Conservation (phyloP, 192 early-diverging fungal genomes). For the Gryganskiella cystojenkinii region DNA sequence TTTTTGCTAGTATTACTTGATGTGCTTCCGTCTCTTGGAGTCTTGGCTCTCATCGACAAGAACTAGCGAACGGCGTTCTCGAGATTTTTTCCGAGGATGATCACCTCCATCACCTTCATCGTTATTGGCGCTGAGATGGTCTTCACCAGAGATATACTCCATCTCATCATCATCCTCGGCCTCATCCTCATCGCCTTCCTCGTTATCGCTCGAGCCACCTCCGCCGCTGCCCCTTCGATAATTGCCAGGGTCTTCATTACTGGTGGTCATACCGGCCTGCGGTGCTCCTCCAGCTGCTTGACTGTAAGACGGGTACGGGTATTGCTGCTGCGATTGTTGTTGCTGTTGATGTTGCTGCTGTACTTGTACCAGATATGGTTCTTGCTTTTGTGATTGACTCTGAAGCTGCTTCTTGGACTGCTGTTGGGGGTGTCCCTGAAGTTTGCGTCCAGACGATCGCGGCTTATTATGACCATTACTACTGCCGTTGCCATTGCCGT, state of each 20-base stretch:
- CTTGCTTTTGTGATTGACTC: neutral
- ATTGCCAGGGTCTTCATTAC: too few species aligned
- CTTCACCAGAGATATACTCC: neutral
- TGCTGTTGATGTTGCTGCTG: neutral
- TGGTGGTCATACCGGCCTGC: too few species aligned
- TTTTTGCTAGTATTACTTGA: conserved; percentile 1
- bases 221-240: neutral
- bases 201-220: too few species aligned
- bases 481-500: neutral
- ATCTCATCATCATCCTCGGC: neutral
- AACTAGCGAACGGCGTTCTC: conserved; percentile 7
- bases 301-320: too few species aligned
- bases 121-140: too few species aligned
- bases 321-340: neutral
- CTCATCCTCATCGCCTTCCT: conserved; percentile 24
- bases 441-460: neutral
- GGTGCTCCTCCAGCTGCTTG: too few species aligned
- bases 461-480: neutral
- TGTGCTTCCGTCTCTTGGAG: conserved; percentile 26
- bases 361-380: neutral
- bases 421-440: neutral
- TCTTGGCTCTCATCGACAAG: conserved; percentile 7
- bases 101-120: neutral
- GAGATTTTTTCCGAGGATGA: conserved; percentile 8
- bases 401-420: neutral